These are phyloP conservation scores for Talaromyces pinophilus DNA, from an alignment of 2,329 filamentous ascomycete species.

Conservation along the genomic window DNA sequence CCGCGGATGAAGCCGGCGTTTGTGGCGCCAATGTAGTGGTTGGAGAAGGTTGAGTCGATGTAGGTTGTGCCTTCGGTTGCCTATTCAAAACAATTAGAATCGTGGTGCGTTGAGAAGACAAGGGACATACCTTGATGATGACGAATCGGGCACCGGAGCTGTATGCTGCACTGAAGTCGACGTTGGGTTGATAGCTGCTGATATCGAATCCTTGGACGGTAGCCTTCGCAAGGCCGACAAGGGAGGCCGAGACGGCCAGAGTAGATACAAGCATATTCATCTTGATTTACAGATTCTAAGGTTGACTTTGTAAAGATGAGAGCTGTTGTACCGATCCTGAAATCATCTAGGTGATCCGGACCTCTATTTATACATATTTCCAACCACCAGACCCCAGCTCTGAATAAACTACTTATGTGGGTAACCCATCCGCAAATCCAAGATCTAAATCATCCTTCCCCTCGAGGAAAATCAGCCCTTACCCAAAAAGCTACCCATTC, in stretches of 20 bases:
- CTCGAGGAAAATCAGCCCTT: background rate
- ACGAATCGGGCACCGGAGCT: conserved; percentile 35
- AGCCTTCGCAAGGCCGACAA: conserved; percentile 24
- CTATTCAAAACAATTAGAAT: conserved; percentile 31
- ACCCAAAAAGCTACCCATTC: background rate
- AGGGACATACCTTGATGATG: conserved; percentile 35
- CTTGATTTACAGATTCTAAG: background rate
- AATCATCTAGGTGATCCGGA: background rate
- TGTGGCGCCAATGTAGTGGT: conserved; percentile 54
- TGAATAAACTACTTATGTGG: background rate
- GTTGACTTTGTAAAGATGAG: background rate
- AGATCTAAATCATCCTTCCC: background rate
- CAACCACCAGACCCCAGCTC: background rate
- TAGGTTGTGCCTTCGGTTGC: conserved; percentile 57
- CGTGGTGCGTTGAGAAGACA: no score
- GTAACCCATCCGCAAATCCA: background rate
- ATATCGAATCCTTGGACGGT: conserved; percentile 39
- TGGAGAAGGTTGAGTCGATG: conserved; percentile 49
- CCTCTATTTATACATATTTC: conserved; percentile 1
- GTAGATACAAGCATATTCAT: conserved; percentile 17
- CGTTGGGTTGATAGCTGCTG: conserved; percentile 33
- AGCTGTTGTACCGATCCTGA: background rate
- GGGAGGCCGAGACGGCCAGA: conserved; percentile 13
- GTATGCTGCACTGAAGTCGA: conserved; percentile 35
- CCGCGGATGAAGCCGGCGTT: conserved; percentile 56